These are phyloP conservation scores for Sporothrix schenckii DNA, from an alignment of 2,329 filamentous ascomycete genomes.

Conservation along the genomic window DNA sequence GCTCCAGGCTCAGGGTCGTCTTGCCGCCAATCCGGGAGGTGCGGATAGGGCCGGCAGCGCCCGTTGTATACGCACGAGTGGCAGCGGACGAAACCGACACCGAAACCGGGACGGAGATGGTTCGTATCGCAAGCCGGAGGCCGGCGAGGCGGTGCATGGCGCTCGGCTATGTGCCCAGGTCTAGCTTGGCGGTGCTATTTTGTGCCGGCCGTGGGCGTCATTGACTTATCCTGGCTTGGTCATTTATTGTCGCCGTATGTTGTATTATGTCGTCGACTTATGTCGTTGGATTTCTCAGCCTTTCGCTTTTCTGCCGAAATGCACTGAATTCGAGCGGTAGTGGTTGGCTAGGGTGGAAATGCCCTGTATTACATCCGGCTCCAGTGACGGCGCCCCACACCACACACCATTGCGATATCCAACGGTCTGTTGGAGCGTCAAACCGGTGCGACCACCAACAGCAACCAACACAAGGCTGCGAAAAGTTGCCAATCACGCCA, in stretches of 20 bases:
- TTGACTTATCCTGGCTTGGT: not conserved
- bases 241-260: too few species aligned
- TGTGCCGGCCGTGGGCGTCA: not conserved
- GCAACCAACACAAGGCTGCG: not conserved
- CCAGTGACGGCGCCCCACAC: not conserved
- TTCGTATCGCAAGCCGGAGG: not conserved
- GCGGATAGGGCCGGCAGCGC: conserved; percentile 36
- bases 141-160: conserved; percentile 12
- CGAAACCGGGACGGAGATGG: not conserved
- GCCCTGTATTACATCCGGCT: not conserved
- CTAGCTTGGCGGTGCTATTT: not conserved
- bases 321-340: conserved; percentile 8
- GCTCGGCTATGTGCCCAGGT: not conserved
- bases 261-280: not conserved
- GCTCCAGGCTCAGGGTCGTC: conserved; percentile 57
- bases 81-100: not conserved
- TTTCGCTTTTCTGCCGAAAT: conserved; percentile 7
- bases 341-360: conserved; percentile 19
- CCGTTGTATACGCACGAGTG: conserved; percentile 43
- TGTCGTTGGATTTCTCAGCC: conserved; percentile 9
- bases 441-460: not conserved
- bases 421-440: not conserved
- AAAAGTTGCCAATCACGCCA: not conserved
- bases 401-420: not conserved
- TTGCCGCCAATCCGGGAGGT: conserved; percentile 44